Conservation (phyloP, 2,329 filamentous ascomycete species). For the Phialemoniopsis sp. region DNA sequence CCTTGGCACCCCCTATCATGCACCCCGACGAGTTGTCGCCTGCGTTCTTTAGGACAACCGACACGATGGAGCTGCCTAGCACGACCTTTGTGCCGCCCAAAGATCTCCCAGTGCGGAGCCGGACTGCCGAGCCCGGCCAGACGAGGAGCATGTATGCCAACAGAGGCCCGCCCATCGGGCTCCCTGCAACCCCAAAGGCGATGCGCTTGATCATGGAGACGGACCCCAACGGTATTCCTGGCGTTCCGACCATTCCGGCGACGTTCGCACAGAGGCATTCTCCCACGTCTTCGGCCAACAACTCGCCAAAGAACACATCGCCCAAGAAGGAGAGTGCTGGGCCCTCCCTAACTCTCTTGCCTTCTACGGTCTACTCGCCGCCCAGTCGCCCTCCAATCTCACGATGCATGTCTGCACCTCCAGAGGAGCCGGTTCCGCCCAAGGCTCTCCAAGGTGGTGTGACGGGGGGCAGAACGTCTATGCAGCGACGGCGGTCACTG, state of each 20-base stretch:
- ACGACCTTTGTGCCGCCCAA: conserved; percentile 32
- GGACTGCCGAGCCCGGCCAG: conserved; percentile 58
- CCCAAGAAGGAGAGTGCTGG: conserved; percentile 20
- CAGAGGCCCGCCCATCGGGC: conserved; percentile 56
- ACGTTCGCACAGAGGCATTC: conserved; percentile 39
- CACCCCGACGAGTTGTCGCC: conserved; percentile 59
- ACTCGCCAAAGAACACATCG: conserved; percentile 15
- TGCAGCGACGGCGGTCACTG: conserved; percentile 12
- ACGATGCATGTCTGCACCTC: conserved; percentile 60
- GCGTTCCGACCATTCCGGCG: conserved; percentile 50
- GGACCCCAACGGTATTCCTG: conserved; percentile 37
- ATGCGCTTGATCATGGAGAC: conserved; percentile 76
- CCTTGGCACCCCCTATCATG: conserved; percentile 75
- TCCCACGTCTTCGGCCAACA: conserved; percentile 25
- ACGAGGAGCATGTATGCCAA: conserved; percentile 45
- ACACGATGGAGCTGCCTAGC: conserved; percentile 31
- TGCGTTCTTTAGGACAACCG: conserved; percentile 11
- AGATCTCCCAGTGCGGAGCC: conserved; percentile 52
- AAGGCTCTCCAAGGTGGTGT: conserved; percentile 21
- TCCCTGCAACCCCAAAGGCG: conserved; percentile 87
- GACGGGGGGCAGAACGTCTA: not conserved
- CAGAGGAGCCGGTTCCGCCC: conserved; percentile 35
- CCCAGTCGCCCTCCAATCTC: conserved; percentile 44
- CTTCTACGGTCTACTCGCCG: conserved; percentile 57
- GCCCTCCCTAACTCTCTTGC: conserved; percentile 41